A percentile compares a stretch with the other conserved stretches of the same genome.
These are phyloP conservation scores for Arthroderma sp. DNA, from an alignment of 2,329 filamentous ascomycete species.

Conservation along the genomic window DNA sequence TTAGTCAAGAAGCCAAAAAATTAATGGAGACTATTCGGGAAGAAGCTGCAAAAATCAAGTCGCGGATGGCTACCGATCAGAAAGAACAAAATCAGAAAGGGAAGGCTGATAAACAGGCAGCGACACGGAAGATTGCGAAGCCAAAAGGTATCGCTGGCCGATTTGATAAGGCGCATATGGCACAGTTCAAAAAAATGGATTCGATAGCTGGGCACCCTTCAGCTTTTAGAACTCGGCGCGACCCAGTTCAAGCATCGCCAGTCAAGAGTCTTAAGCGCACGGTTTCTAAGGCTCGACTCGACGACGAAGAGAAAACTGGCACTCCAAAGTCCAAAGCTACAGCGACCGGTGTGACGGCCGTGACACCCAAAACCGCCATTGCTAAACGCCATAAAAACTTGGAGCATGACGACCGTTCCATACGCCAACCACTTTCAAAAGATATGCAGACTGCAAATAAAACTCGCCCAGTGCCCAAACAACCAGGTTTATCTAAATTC, in stretches of 20 bases:
- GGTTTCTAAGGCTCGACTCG: constrained; percentile 51
- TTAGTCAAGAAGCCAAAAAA: constrained; percentile 40
- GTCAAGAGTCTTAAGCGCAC: constrained; percentile 37
- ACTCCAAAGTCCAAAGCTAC: constrained; percentile 17
- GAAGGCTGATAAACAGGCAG: constrained; percentile 34
- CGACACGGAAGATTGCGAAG: constrained; percentile 59
- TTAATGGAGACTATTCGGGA: constrained; percentile 56
- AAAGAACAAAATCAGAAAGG: constrained; percentile 35
- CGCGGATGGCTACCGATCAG: constrained; percentile 49
- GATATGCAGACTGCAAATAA: constrained; percentile 13
- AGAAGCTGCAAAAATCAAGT: constrained; percentile 58
- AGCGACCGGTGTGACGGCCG: constrained; percentile 5
- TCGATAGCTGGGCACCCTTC: constrained; percentile 82
- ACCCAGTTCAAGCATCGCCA: constrained; percentile 27
- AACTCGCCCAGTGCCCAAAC: constrained; percentile 28
- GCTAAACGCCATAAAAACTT: constrained; percentile 59
- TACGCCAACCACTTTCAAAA: constrained; percentile 32
- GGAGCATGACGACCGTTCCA: constrained; percentile 56
- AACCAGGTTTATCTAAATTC: constrained; percentile 40
- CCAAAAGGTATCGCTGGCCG: constrained; percentile 65
- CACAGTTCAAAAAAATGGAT: constrained; percentile 93
- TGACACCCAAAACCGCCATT: constrained; percentile 10
- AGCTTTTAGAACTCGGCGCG: constrained; percentile 44
- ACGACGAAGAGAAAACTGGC: constrained; percentile 42
- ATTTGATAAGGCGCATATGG: constrained; percentile 75